phyloP scores from a whole-genome alignment of 2,329 filamentous ascomycete species.

The Onygena corvina region DNA sequence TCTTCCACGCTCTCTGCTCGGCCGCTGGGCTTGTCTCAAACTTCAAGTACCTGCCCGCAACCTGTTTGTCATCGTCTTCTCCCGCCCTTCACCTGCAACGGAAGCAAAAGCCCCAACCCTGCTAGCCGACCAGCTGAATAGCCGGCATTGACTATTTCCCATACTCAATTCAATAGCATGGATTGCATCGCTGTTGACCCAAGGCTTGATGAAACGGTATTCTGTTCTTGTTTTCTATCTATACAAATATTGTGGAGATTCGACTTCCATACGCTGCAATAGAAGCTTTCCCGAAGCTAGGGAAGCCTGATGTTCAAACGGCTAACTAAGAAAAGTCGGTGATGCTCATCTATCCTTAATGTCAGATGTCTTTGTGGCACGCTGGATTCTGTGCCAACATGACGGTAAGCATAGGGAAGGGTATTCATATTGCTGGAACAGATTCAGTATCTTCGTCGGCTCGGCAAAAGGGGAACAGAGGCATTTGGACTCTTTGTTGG shows the following conservation, averaged over 20 bases:
- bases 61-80: background rate
- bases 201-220: too few species aligned
- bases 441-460: background rate
- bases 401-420: background rate
- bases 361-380: background rate
- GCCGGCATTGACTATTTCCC: too few species aligned
- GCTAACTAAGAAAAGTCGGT: background rate
- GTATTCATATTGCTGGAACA: background rate
- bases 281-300: background rate
- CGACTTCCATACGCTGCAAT: background rate
- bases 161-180: too few species aligned
- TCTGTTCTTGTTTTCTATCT: too few species aligned
- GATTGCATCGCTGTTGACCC: too few species aligned
- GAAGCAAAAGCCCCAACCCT: background rate
- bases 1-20: too few species aligned
- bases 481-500: slow-evolving; percentile 9
- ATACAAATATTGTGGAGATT: background rate
- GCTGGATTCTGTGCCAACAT: background rate
- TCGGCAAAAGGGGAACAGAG: background rate
- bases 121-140: background rate
- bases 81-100: background rate
- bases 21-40: background rate
- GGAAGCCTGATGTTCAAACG: background rate
- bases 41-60: background rate
- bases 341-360: slow-evolving; percentile 1